Conservation (phyloP, 2,329 filamentous ascomycete species). For the Cladobotryum mycophilum region DNA sequence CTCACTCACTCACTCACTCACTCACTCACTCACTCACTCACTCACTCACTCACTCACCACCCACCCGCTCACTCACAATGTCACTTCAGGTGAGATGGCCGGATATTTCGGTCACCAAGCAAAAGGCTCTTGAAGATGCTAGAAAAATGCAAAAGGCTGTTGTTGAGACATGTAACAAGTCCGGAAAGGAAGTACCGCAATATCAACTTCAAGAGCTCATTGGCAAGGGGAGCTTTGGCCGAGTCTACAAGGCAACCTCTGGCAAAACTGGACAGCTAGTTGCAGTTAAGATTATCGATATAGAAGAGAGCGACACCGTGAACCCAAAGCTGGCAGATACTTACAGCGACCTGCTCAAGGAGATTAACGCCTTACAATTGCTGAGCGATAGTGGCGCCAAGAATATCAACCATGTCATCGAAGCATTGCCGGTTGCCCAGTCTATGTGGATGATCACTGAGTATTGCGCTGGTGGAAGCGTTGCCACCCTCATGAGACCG, state of each 20-base stretch:
- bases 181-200: constrained; percentile 53
- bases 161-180: constrained; percentile 53
- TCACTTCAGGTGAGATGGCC: constrained; percentile 37
- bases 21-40: no score
- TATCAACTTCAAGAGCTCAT: constrained; percentile 68
- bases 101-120: constrained; percentile 43
- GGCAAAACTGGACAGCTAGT: constrained; percentile 49
- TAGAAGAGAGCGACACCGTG: constrained; percentile 67
- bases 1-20: background rate
- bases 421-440: constrained; percentile 69
- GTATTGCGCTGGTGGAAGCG: constrained; percentile 78
- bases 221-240: constrained; percentile 67
- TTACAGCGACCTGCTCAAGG: constrained; percentile 63
- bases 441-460: constrained; percentile 86
- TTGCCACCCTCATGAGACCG: constrained; percentile 66
- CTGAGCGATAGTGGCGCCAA: constrained; percentile 67
- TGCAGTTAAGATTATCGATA: constrained; percentile 77
- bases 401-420: constrained; percentile 77
- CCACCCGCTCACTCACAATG: constrained; percentile 23
- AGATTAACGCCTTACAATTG: constrained; percentile 63
- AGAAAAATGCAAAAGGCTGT: constrained; percentile 62
- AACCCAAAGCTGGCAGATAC: constrained; percentile 61
- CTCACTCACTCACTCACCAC: no score
- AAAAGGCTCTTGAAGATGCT: constrained; percentile 62
- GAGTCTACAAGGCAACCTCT: constrained; percentile 61